Evolutionary conservation across 306 rosid species (phyloP), one percentile per base, ranked within the genome.

Genomic region (Prunus davidiana): DNA sequence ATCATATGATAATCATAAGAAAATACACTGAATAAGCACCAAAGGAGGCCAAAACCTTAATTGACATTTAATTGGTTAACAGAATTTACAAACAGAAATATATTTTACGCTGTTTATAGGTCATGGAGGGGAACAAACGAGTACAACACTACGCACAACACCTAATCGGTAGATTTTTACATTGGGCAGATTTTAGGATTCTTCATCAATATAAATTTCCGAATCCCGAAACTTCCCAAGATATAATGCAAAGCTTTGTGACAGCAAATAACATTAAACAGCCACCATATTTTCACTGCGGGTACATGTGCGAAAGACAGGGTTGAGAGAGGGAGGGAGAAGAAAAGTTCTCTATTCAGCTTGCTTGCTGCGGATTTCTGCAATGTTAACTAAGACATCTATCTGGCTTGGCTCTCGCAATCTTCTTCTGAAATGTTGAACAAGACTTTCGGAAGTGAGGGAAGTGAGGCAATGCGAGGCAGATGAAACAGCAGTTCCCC

Each of bases 391-490:
- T 54, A 80, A 13, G 46, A 72, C 67, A 75, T 55, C 81, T 76
- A 84, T 72, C 69, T 66, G 64, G 63, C 84, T 68, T 75, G 81
- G 66, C 85, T 71, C 20, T 88, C 88, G 30, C 81, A 52, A 69
- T 87, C 92, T 73, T 89, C 86, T 75, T 92, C 90, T 0, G 92
- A 82, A 70, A 90, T 90, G 84, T 90, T 78, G 71, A 89, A 90
- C 86, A 90, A 62, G 81, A 93, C 88, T 85, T 87, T 90, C 0
- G 96, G 91, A 22, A 93, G 88, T 3, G 96, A 90, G 64, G 64
- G 91, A 24, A 92, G 89, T 10, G 97, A 93, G 2, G 94, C 73
- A 15, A 93, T 89, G 38, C 93, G 84, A 60, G 97, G 97, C 63
- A 93, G 92, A 75, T 89, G 93, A 72, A 87, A 87, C 69, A 90